Base-by-base conservation (phyloP, 768 basidiomycete species). In the Glaciozyma martinii region DNA sequence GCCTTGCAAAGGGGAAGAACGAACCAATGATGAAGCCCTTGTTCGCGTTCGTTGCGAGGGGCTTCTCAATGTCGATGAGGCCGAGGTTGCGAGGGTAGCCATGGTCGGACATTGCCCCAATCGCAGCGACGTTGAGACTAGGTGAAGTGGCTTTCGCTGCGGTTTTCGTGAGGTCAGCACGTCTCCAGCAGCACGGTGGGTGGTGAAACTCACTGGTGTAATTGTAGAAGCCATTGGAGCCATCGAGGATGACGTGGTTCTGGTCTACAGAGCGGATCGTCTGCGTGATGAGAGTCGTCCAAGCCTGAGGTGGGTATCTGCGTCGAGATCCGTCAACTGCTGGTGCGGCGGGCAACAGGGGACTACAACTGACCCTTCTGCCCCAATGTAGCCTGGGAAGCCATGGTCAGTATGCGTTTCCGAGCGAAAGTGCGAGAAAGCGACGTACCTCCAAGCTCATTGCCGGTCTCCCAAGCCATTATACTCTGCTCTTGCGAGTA, bases 381-480 rank as follows among this genome's bases (percentile, higher is more conserved):
- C 33, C 10, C 65, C 62, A 57, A 67, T 66, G 64, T 68, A 71
- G 23, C 58, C 60, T 57, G 3, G 0, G 54, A 37, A 25, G 25
- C n/a, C 46, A 33, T 5, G 3, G 25, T 50, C 49, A 50, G 49
- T 19, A 7, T 49, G 5, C 21, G 15, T 18, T 5, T 21, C 16
- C 4, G 9, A 4, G 15, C 25, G 18, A 44, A 59, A 25, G 13
- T 12, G 33, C 18, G 15, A n/a, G 29, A 13, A 2, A 40, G 37
- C 7, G n/a, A 57, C 56, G 32, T 49, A 61, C 67, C 64, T 23
- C 69, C 71, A 30, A 72, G 61, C 56, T 74, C 73, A 58, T 74
- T 74, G 5, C 73, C 73, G 0, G 73, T 72, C 56, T 72, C 71
- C 37, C 37, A 40, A 8, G 37, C 37, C 37, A 40, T 40, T 6